These are phyloP conservation scores for Didymella sp. DNA, from an alignment of 2,329 filamentous ascomycete genomes.

Conservation along the genomic window DNA sequence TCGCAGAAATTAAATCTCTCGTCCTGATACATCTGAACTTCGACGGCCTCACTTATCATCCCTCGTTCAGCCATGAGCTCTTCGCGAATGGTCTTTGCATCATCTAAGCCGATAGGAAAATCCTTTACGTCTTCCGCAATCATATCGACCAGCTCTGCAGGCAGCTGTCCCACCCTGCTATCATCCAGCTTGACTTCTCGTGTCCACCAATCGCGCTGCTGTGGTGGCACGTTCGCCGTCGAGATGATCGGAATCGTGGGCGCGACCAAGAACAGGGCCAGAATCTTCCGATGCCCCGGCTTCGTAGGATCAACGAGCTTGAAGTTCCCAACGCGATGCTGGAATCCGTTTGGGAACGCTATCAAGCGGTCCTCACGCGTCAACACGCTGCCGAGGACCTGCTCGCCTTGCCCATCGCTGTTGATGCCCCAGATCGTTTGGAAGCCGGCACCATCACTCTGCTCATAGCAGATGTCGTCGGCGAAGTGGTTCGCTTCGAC, in stretches of 20 bases:
- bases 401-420: constrained; percentile 25
- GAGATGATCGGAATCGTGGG: constrained; percentile 59
- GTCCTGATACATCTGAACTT: constrained; percentile 3
- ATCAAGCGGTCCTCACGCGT: constrained; percentile 59
- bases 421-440: constrained; percentile 7
- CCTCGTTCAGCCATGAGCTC: constrained; percentile 24
- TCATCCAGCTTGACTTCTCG: constrained; percentile 4
- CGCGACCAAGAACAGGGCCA: constrained; percentile 66
- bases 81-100: constrained; percentile 24
- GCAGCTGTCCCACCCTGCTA: constrained; percentile 11
- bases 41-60: constrained; percentile 12
- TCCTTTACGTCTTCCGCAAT: constrained; percentile 19
- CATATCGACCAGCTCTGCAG: constrained; percentile 23
- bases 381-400: constrained; percentile 57
- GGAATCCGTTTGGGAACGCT: constrained; percentile 60
- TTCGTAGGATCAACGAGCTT: constrained; percentile 57
- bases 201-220: constrained; percentile 54
- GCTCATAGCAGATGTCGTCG: constrained; percentile 11
- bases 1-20: constrained; percentile 26
- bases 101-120: constrained; percentile 23
- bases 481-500: background rate
- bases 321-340: constrained; percentile 49
- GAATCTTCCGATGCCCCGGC: constrained; percentile 62
- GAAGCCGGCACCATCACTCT: constrained; percentile 8
- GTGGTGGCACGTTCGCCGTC: constrained; percentile 59